Conservation (phyloP, 2,329 filamentous ascomycete genomes). For the Arthroderma uncinatum region DNA sequence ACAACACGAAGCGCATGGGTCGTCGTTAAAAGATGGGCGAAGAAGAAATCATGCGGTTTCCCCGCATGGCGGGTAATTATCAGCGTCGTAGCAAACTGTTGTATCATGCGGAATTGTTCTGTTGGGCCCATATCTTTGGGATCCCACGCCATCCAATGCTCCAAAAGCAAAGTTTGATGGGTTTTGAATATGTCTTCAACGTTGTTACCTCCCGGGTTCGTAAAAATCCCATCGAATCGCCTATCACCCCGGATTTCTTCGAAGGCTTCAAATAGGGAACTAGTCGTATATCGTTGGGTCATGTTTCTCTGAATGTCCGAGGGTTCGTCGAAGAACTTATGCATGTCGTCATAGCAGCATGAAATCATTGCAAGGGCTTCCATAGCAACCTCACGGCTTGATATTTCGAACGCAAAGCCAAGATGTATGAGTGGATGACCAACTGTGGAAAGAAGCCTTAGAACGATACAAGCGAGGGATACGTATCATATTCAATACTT, state of each 20-base stretch:
- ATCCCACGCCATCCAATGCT: conserved; percentile 83
- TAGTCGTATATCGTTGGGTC: conserved; percentile 45
- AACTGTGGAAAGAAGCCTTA: conserved; percentile 42
- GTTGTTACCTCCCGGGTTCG: conserved; percentile 49
- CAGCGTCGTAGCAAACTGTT: conserved; percentile 41
- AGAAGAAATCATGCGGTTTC: conserved; percentile 67
- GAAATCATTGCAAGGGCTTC: conserved; percentile 67
- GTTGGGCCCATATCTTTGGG: conserved; percentile 26
- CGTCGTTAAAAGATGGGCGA: conserved; percentile 70
- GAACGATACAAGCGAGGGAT: background rate
- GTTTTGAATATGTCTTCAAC: conserved; percentile 56
- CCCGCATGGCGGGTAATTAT: conserved; percentile 29
- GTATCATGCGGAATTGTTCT: conserved; percentile 63
- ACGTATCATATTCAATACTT: conserved; percentile 30
- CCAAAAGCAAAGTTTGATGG: conserved; percentile 59
- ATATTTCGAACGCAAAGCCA: conserved; percentile 83
- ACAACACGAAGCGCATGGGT: conserved; percentile 83
- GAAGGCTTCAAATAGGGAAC: conserved; percentile 59
- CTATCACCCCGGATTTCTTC: conserved; percentile 57
- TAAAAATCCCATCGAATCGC: conserved; percentile 57
- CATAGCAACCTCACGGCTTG: conserved; percentile 73
- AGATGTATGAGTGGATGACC: conserved; percentile 90
- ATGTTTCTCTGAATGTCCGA: conserved; percentile 48
- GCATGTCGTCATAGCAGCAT: conserved; percentile 46
- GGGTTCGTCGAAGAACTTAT: conserved; percentile 58